A percentile compares a stretch with the other conserved stretches of the same genome.
Conservation (phyloP, 2,329 filamentous ascomycete species). For the Arachnopeziza araneosa region DNA sequence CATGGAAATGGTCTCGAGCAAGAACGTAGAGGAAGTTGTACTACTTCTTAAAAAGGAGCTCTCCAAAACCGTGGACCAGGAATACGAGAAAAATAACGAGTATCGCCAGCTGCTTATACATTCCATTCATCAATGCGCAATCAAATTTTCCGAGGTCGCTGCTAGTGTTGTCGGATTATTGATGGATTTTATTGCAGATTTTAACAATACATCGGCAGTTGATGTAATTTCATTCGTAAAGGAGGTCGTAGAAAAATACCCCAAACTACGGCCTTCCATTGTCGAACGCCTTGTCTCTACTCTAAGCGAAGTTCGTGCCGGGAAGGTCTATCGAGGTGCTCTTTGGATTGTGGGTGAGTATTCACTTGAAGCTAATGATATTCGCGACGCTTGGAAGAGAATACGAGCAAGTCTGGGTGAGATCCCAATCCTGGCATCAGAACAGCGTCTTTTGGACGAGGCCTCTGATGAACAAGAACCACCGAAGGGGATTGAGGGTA, state of each 20-base stretch:
- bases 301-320: slow-evolving; percentile 85
- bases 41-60: slow-evolving; percentile 96
- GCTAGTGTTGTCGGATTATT: slow-evolving; percentile 92
- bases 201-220: slow-evolving; percentile 93
- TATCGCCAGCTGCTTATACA: slow-evolving; percentile 94
- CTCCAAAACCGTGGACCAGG: slow-evolving; percentile 94
- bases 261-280: slow-evolving; percentile 79
- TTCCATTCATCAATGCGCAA: slow-evolving; percentile 95
- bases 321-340: slow-evolving; percentile 94
- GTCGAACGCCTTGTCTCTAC: slow-evolving; percentile 85
- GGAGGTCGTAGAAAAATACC: slow-evolving; percentile 98
- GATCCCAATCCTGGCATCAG: slow-evolving; percentile 92
- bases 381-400: slow-evolving; percentile 92
- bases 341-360: slow-evolving; percentile 99
- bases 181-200: slow-evolving; percentile 99
- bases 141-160: slow-evolving; percentile 98
- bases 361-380: slow-evolving; percentile 87
- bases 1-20: slow-evolving; percentile 96
- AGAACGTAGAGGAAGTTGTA: slow-evolving; percentile 97
- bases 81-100: slow-evolving; percentile 97
- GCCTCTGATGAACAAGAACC: slow-evolving; percentile 65
- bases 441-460: slow-evolving; percentile 86
- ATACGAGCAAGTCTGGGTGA: slow-evolving; percentile 92
- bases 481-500: slow-evolving; percentile 54
- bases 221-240: slow-evolving; percentile 99